Conservation (phyloP, 2,329 filamentous ascomycete genomes). For the Trichoderma atrobrunneum region DNA sequence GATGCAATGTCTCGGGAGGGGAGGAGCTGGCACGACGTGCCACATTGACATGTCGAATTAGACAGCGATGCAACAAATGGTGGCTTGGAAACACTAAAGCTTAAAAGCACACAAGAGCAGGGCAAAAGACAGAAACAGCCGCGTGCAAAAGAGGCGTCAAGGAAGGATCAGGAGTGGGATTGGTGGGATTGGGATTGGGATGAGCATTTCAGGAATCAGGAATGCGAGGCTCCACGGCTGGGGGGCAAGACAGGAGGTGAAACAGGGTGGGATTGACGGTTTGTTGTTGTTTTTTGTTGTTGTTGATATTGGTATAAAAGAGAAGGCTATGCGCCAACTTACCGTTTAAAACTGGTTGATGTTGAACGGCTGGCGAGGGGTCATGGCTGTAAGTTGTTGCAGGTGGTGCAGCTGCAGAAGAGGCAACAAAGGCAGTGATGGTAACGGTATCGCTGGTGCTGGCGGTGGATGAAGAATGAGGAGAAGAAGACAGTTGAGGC, state of each 20-base stretch:
- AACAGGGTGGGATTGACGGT: neutral
- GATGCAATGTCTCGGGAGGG: slow-evolving; percentile 12
- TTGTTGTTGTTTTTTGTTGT: neutral
- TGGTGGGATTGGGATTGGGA: neutral
- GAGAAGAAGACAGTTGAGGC: neutral
- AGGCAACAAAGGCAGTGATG: neutral
- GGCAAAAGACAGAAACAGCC: neutral
- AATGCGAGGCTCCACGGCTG: neutral
- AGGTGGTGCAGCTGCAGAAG: neutral
- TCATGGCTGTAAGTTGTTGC: neutral
- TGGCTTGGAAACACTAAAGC: slow-evolving; percentile 8
- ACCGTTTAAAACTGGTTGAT: slow-evolving; percentile 3
- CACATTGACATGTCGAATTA: neutral
- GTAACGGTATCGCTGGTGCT: slow-evolving; percentile 3
- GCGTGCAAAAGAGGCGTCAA: neutral
- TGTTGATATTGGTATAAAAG: neutral
- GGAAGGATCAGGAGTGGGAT: neutral
- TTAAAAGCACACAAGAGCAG: neutral
- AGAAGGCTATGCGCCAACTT: neutral
- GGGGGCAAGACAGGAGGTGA: neutral
- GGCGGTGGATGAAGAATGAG: neutral
- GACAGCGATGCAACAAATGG: neutral
- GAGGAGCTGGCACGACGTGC: slow-evolving; percentile 1
- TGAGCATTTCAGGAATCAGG: neutral
- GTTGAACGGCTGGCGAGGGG: neutral